Conservation (phyloP, 2,329 filamentous ascomycete genomes). For the Calonectria pseudoturangicola region DNA sequence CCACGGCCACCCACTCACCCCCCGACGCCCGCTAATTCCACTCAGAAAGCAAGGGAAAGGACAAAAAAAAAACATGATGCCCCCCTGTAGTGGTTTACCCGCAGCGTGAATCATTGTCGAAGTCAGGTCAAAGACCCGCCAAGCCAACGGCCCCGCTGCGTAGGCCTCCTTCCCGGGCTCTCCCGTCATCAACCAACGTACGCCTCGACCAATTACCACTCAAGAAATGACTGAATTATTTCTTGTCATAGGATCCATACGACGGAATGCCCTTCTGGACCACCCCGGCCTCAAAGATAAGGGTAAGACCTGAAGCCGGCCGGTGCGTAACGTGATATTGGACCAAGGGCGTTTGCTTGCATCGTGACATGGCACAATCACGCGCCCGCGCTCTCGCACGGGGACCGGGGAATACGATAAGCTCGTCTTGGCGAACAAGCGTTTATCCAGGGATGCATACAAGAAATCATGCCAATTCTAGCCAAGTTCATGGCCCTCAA, state of each 20-base stretch:
- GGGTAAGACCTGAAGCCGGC: conserved; percentile 8
- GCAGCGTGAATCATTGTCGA: conserved; percentile 15
- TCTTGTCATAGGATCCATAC: conserved; percentile 15
- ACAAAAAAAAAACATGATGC: conserved; percentile 4
- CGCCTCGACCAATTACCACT: conserved; percentile 4
- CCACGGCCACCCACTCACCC: not conserved
- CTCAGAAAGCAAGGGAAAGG: not conserved
- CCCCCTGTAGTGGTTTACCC: not conserved
- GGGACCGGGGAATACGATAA: conserved; percentile 23
- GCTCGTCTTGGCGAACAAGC: conserved; percentile 8
- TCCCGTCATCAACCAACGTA: conserved; percentile 6
- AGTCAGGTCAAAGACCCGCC: conserved; percentile 16
- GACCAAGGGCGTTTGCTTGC: conserved; percentile 12
- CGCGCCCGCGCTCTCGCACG: conserved; percentile 1
- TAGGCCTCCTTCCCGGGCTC: conserved; percentile 15
- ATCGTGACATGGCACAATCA: conserved; percentile 14
- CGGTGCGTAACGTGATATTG: conserved; percentile 18
- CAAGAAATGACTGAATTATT: conserved; percentile 24
- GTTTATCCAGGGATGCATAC: conserved; percentile 18
- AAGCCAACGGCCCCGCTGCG: conserved; percentile 12
- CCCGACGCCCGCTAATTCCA: conserved; percentile 13
- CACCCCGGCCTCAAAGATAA: conserved; percentile 2
- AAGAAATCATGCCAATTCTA: conserved; percentile 16
- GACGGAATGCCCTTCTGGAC: conserved; percentile 12
- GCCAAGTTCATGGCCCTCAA: conserved; percentile 15